Conservation (phyloP, 805 yeast genomes). For the Hanseniaspora lindneri region DNA sequence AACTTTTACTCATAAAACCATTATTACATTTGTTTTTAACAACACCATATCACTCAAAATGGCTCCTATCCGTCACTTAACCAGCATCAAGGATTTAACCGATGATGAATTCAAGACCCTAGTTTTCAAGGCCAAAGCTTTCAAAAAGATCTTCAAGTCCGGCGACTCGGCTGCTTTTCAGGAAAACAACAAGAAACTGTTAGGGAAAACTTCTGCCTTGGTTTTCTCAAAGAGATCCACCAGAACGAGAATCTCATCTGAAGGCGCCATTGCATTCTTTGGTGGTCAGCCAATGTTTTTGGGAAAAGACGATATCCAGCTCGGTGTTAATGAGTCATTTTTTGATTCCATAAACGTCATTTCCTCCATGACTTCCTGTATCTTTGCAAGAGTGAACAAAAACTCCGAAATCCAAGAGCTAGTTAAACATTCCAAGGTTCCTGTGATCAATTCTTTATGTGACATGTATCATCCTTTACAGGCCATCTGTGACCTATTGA, state of each 20-base stretch:
- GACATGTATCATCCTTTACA: conserved; percentile 91
- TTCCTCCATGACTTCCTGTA: conserved; percentile 91
- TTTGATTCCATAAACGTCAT: conserved; percentile 82
- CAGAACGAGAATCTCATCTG: conserved; percentile 85
- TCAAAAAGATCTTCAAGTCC: conserved; percentile 50
- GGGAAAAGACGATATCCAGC: conserved; percentile 91
- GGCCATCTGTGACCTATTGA: conserved; percentile 81
- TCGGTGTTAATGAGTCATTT: conserved; percentile 86
- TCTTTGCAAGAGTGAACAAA: conserved; percentile 87
- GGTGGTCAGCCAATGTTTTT: conserved; percentile 95
- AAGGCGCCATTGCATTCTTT: conserved; percentile 84
- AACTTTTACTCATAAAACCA: too few species aligned
- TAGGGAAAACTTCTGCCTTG: conserved; percentile 74
- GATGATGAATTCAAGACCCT: conserved; percentile 58
- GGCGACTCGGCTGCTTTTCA: conserved; percentile 33
- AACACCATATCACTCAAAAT: neutral
- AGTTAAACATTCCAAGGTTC: conserved; percentile 69
- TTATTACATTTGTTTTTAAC: neutral
- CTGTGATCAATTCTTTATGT: conserved; percentile 86
- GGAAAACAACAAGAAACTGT: conserved; percentile 39
- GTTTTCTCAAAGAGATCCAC: conserved; percentile 87
- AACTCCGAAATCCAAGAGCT: conserved; percentile 74
- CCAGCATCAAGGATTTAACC: conserved; percentile 68
- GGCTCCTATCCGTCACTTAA: conserved; percentile 47
- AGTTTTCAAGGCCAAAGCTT: conserved; percentile 59